Evolutionary conservation across 31 red algal species (phyloP).

Genomic region (Odonthalia washingtoniensis): DNA sequence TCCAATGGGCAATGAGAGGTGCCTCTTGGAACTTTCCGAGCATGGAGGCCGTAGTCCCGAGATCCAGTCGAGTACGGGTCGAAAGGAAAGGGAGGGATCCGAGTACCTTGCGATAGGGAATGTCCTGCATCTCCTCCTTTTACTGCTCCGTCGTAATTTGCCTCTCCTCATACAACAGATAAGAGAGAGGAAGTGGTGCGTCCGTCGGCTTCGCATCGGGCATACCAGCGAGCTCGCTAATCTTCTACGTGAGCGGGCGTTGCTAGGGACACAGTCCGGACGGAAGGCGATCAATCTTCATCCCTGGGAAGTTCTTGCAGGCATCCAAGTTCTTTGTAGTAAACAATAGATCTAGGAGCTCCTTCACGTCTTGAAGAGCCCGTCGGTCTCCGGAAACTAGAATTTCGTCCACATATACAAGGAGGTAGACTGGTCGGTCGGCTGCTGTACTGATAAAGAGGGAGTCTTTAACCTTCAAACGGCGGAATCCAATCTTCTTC

Average conservation of each 20-base stretch:
- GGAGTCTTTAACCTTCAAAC: not conserved
- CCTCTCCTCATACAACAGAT: not conserved
- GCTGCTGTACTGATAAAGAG: constrained; percentile 3
- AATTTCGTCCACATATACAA: constrained; percentile 38
- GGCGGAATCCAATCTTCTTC: constrained; percentile 1
- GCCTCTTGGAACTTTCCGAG: constrained; percentile 21
- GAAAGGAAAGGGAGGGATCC: constrained; percentile 6
- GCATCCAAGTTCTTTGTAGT: not conserved
- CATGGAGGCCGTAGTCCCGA: constrained; percentile 24
- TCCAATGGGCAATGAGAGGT: constrained; percentile 35
- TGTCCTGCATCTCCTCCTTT: not conserved
- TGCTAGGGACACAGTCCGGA: not conserved
- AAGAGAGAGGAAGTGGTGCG: not conserved
- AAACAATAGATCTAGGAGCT: not conserved
- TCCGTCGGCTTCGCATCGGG: not conserved
- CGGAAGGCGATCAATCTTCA: not conserved
- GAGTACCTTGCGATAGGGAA: constrained; percentile 17
- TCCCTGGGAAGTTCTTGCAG: not conserved
- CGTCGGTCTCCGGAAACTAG: not conserved
- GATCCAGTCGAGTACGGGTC: constrained; percentile 19
- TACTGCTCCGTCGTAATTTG: not conserved
- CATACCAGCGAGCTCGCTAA: not conserved
- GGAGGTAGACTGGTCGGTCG: not conserved
- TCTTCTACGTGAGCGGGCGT: not conserved
- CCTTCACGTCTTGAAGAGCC: not conserved